These are phyloP conservation scores for Cladorrhinum sp. DNA, from an alignment of 2,329 filamentous ascomycete species.

Conservation along the genomic window DNA sequence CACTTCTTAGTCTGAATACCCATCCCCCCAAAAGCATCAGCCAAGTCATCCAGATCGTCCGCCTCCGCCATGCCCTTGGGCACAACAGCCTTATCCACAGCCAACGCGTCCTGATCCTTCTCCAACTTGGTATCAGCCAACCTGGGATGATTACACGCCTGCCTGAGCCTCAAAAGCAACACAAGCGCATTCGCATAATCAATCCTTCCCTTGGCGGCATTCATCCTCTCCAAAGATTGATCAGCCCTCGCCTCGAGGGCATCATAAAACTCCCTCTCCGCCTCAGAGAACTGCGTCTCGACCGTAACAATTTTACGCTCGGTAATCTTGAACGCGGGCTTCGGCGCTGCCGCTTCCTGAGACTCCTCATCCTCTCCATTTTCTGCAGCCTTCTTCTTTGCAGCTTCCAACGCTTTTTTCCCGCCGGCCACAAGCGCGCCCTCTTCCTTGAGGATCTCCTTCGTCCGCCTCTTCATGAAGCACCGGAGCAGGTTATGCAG, in stretches of 20 bases:
- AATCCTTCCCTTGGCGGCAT: slow-evolving; percentile 65
- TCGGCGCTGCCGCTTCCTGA: slow-evolving; percentile 40
- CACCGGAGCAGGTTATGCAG: slow-evolving; percentile 82
- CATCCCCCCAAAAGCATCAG: slow-evolving; percentile 81
- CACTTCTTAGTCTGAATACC: slow-evolving; percentile 75
- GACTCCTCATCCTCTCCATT: slow-evolving; percentile 38
- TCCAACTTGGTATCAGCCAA: slow-evolving; percentile 81
- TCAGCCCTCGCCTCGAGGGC: slow-evolving; percentile 81
- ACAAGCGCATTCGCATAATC: slow-evolving; percentile 95
- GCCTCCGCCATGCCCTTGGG: slow-evolving; percentile 44
- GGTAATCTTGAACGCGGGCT: slow-evolving; percentile 81
- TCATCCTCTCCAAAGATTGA: slow-evolving; percentile 78
- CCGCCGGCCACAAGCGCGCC: slow-evolving; percentile 76
- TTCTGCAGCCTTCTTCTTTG: slow-evolving; percentile 41
- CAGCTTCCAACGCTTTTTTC: slow-evolving; percentile 48
- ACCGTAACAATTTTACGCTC: slow-evolving; percentile 84
- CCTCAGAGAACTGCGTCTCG: slow-evolving; percentile 70
- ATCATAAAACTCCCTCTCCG: slow-evolving; percentile 83
- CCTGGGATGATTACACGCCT: slow-evolving; percentile 92
- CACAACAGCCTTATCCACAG: slow-evolving; percentile 55
- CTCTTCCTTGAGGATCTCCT: slow-evolving; percentile 89
- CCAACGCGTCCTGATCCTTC: slow-evolving; percentile 81
- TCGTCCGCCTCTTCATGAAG: slow-evolving; percentile 98
- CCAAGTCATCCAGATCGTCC: slow-evolving; percentile 76
- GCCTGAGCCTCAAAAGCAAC: slow-evolving; percentile 81